phyloP scores from a whole-genome alignment of 208 protist species.

The Leishmania amazonensis region DNA sequence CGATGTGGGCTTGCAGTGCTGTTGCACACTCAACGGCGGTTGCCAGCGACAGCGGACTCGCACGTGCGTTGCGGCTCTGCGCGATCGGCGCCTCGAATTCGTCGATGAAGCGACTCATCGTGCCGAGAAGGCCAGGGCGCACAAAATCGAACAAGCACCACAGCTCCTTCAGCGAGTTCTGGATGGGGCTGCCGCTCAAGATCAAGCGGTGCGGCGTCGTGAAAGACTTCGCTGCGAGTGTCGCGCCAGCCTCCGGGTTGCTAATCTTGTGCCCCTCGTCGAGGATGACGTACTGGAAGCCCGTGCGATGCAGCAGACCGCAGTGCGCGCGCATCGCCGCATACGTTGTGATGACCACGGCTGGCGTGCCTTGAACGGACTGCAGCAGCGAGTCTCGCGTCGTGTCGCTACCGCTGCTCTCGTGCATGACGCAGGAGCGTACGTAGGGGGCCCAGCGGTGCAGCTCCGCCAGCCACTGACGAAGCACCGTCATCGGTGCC shows the following conservation, averaged over 20 bases:
- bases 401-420: conserved; percentile 44
- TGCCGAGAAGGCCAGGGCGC: conserved; percentile 94
- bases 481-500: conserved; percentile 93
- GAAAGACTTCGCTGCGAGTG: conserved; percentile 94
- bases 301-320: conserved; percentile 48
- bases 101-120: conserved; percentile 72
- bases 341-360: conserved; percentile 96
- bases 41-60: conserved; percentile 83
- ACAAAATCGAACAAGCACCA: conserved; percentile 99
- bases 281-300: conserved; percentile 96
- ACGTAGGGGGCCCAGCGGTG: conserved; percentile 93
- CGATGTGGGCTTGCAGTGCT: conserved; percentile 92
- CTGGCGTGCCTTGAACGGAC: conserved; percentile 52
- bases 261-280: conserved; percentile 98
- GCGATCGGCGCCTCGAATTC: conserved; percentile 86
- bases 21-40: conserved; percentile 95
- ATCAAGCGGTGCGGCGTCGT: conserved; percentile 95
- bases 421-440: conserved; percentile 88
- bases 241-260: conserved; percentile 96
- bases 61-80: conserved; percentile 93
- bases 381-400: conserved; percentile 51
- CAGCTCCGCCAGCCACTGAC: conserved; percentile 95
- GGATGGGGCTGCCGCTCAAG: conserved; percentile 97
- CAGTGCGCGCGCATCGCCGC: conserved; percentile 74
- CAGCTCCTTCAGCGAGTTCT: conserved; percentile 99